Evolutionary conservation across 2,329 filamentous ascomycete genomes (phyloP), one percentile per base, ranked within the genome.

Genomic region (Verticillium isaacii): DNA sequence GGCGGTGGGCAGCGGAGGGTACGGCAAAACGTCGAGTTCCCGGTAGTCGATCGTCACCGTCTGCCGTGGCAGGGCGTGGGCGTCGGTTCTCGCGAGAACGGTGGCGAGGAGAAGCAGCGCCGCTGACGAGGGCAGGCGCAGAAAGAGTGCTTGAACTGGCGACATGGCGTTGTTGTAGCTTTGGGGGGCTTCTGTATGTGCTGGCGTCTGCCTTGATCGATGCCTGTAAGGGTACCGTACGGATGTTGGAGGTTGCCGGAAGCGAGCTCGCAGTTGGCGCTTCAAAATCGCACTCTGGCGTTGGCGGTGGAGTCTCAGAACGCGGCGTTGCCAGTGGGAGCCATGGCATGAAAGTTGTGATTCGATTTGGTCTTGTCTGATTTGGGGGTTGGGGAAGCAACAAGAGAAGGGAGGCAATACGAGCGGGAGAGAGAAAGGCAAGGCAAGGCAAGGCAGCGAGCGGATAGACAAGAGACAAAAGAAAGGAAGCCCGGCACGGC

Each of bases 1-100:
- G 2, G 75, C 74, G 12, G 82, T 82, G 1, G 79, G 77, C 7
- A 64, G 60, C 54, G 67, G 72, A 39, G 79, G 78, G 70, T 75
- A 81, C 39, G 74, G 70, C 39, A 74, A 64, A 7, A 79, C 77
- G 61, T 78, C 71, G 60, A 80, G 67, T 58, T 60, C 59, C 60
- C 68, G 74, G 19, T 71, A 69, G 29, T 69, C 69, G 58, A 80
- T 62, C 1, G 76, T 70, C 61, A 71, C 68, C 7, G 79, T 80
- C 60, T 78, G 74, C 50, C 72, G 74, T 19, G 79, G 78, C 17
- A 81, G 68, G 56, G 70, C 73, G 69, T 80, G 73, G 55, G 73
- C 73, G n/a, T 69, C 62, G 19, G 74, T 68, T 61, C 73, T 63
- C 37, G 68, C 67, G 64, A 75, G 65, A 36, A 77, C 66, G 52